Conservation (phyloP, 2,329 filamentous ascomycete genomes). For the Xylaria digitata region DNA sequence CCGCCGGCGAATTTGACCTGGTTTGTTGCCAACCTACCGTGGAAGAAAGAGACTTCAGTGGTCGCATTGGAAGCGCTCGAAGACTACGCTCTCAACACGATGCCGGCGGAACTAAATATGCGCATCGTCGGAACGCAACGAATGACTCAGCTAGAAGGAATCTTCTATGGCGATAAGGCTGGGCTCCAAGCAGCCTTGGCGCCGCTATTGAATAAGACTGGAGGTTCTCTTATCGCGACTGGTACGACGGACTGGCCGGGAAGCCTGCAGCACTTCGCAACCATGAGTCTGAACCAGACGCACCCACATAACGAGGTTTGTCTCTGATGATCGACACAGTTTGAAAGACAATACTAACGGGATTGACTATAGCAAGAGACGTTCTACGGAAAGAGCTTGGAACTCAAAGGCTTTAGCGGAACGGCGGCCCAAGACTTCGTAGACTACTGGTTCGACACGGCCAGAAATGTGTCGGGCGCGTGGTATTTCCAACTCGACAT, state of each 20-base stretch:
- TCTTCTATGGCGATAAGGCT: conserved; percentile 53
- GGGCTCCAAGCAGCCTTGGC: conserved; percentile 49
- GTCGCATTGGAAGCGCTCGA: conserved; percentile 62
- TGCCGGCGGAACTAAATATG: conserved; percentile 58
- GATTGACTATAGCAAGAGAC: conserved; percentile 53
- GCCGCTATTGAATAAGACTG: conserved; percentile 52
- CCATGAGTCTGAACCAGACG: conserved; percentile 48
- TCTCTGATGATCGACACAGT: conserved; percentile 5
- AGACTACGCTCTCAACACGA: conserved; percentile 47
- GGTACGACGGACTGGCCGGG: conserved; percentile 50
- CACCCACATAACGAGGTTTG: conserved; percentile 48
- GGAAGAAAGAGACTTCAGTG: conserved; percentile 44
- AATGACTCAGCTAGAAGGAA: conserved; percentile 54
- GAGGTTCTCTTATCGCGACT: conserved; percentile 50
- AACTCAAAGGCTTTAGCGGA: conserved; percentile 53
- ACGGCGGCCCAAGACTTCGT: conserved; percentile 53
- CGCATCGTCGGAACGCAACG: conserved; percentile 53
- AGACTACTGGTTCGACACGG: conserved; percentile 55
- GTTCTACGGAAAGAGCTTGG: conserved; percentile 57
- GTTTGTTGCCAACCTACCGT: conserved; percentile 47
- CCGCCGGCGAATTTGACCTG: conserved; percentile 48
- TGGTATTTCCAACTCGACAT: conserved; percentile 59
- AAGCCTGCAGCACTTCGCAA: conserved; percentile 50
- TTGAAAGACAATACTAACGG: conserved; percentile 29
- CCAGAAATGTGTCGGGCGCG: conserved; percentile 50